Conservation (phyloP, 352 stramenopile genomes). For the Globisporangium yorkense region DNA sequence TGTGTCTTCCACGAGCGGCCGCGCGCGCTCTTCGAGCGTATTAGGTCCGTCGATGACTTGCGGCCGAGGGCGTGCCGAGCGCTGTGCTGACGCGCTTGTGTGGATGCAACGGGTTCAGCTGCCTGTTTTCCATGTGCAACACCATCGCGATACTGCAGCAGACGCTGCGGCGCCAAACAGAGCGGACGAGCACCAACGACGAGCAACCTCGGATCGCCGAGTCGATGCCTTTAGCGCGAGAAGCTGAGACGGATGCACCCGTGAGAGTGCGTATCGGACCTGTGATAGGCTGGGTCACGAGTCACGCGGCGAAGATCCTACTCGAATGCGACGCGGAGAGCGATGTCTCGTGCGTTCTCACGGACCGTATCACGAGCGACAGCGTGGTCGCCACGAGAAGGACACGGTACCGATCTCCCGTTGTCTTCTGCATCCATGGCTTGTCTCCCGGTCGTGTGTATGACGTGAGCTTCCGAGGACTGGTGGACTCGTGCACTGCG, state of each 20-base stretch:
- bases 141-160: constrained; percentile 26
- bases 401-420: constrained; percentile 14
- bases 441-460: constrained; percentile 31
- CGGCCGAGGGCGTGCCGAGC: not conserved
- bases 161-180: constrained; percentile 16
- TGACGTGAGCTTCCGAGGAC: constrained; percentile 32
- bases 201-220: not conserved
- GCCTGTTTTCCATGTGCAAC: constrained; percentile 35
- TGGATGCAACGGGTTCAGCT: constrained; percentile 16
- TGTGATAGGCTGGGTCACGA: constrained; percentile 33
- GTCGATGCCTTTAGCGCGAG: not conserved
- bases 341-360: constrained; percentile 28
- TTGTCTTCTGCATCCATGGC: constrained; percentile 23
- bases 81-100: not conserved
- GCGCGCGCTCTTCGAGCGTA: constrained; percentile 39
- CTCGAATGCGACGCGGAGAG: constrained; percentile 35
- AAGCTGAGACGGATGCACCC: not conserved
- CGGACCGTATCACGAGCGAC: constrained; percentile 27
- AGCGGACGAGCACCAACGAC: constrained; percentile 1
- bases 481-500: not conserved
- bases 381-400: constrained; percentile 4
- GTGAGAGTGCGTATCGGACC: constrained; percentile 25
- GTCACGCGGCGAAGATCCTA: constrained; percentile 24
- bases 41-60: constrained; percentile 24
- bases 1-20: constrained; percentile 59